Evolutionary conservation across 345 rosid genomes (phyloP).

Genomic region (Schrenkiella parvula): DNA sequence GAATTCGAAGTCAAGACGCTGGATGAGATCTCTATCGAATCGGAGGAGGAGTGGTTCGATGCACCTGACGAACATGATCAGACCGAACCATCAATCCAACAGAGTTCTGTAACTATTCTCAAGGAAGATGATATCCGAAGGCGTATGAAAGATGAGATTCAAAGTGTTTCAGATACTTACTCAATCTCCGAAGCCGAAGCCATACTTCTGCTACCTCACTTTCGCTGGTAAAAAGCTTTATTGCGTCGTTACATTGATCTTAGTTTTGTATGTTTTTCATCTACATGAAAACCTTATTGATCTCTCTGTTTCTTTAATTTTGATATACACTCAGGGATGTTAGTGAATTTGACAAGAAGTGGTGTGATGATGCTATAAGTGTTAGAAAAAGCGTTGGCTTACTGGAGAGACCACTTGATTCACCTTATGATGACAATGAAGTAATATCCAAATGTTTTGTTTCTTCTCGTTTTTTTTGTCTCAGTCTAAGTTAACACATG

Average conservation of each 20-base stretch:
- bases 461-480: background rate
- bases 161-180: background rate
- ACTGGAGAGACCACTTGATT: background rate
- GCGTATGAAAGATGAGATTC: conserved; percentile 7
- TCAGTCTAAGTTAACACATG: background rate
- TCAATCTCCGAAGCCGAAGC: conserved; percentile 19
- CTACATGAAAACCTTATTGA: background rate
- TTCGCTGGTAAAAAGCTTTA: background rate
- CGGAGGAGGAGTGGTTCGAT: background rate
- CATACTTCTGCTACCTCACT: conserved; percentile 12
- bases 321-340: conserved; percentile 3
- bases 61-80: conserved; percentile 1
- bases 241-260: background rate
- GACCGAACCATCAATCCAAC: background rate
- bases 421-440: conserved; percentile 2
- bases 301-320: background rate
- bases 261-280: background rate
- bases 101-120: conserved; percentile 1
- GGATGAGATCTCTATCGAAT: background rate
- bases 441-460: background rate
- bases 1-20: background rate
- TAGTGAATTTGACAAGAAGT: background rate
- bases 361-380: conserved; percentile 3
- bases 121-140: background rate
- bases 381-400: conserved; percentile 13